Percentiles rank a stretch among this genome's conserved stretches.
Evolutionary conservation across 2,329 filamentous ascomycete genomes (phyloP).

Genomic region (Hypoxylon sp.): DNA sequence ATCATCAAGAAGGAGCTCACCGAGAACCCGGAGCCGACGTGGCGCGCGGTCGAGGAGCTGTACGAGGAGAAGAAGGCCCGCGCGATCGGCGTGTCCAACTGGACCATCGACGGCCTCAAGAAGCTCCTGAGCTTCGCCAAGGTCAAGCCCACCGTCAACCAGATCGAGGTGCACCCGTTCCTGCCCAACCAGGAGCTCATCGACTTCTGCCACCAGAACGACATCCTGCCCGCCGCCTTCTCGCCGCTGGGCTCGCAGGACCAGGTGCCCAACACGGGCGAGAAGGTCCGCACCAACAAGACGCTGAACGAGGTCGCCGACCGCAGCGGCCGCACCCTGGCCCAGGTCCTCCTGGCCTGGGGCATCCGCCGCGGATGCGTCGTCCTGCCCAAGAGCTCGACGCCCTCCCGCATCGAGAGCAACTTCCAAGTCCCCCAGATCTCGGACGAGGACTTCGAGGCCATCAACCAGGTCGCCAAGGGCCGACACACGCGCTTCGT

Average conservation of each 20-base stretch:
- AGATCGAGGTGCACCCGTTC: conserved; percentile 59
- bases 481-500: conserved; percentile 76
- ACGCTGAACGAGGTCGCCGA: conserved; percentile 66
- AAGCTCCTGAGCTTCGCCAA: conserved; percentile 52
- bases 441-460: conserved; percentile 65
- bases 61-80: conserved; percentile 45
- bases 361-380: conserved; percentile 71
- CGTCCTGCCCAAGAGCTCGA: conserved; percentile 76
- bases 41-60: conserved; percentile 65
- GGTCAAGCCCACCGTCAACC: conserved; percentile 53
- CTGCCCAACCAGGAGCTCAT: conserved; percentile 59
- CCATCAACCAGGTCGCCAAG: conserved; percentile 70
- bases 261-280: conserved; percentile 73
- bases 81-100: conserved; percentile 58
- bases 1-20: conserved; percentile 67
- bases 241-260: conserved; percentile 69
- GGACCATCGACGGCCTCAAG: conserved; percentile 52
- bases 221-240: conserved; percentile 62
- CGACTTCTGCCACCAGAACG: conserved; percentile 60
- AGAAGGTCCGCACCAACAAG: conserved; percentile 68
- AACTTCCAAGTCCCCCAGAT: conserved; percentile 68
- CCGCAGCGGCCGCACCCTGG: conserved; percentile 65
- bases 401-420: conserved; percentile 70
- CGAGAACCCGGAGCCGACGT: conserved; percentile 70
- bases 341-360: conserved; percentile 71